phyloP scores from a whole-genome alignment of 2,329 filamentous ascomycete species.

The Alternaria rosae region DNA sequence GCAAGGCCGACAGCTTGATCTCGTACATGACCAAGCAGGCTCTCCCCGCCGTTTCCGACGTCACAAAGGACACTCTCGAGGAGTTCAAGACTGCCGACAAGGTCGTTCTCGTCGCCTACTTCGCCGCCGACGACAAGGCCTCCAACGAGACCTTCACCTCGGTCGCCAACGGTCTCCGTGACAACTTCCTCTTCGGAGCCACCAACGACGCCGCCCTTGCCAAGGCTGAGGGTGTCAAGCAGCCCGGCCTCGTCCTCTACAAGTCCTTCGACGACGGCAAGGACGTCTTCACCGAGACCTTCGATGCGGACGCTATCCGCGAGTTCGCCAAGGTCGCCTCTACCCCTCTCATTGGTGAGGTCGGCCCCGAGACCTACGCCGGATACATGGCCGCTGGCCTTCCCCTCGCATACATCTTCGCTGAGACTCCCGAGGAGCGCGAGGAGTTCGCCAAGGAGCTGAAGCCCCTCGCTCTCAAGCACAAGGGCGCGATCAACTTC shows the following conservation, averaged over 20 bases:
- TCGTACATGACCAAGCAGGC: conserved; percentile 99
- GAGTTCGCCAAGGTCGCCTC: conserved; percentile 84
- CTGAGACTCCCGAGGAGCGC: conserved; percentile 90
- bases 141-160: conserved; percentile 86
- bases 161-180: conserved; percentile 77
- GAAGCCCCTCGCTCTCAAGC: conserved; percentile 86
- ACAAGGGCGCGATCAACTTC: conserved; percentile 96
- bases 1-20: conserved; percentile 80
- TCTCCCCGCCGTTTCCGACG: conserved; percentile 84
- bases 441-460: conserved; percentile 76
- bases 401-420: conserved; percentile 97
- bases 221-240: conserved; percentile 87
- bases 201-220: conserved; percentile 84
- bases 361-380: conserved; percentile 95
- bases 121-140: conserved; percentile 79
- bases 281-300: conserved; percentile 79
- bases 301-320: conserved; percentile 80
- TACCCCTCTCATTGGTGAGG: conserved; percentile 91
- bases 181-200: conserved; percentile 91
- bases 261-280: conserved; percentile 98
- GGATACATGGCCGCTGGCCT: conserved; percentile 92
- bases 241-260: conserved; percentile 90
- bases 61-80: conserved; percentile 82
- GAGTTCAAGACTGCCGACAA: conserved; percentile 99
- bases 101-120: conserved; percentile 91